phyloP scores from a whole-genome alignment of 2,329 filamentous ascomycete species.

The Capronia americana region DNA sequence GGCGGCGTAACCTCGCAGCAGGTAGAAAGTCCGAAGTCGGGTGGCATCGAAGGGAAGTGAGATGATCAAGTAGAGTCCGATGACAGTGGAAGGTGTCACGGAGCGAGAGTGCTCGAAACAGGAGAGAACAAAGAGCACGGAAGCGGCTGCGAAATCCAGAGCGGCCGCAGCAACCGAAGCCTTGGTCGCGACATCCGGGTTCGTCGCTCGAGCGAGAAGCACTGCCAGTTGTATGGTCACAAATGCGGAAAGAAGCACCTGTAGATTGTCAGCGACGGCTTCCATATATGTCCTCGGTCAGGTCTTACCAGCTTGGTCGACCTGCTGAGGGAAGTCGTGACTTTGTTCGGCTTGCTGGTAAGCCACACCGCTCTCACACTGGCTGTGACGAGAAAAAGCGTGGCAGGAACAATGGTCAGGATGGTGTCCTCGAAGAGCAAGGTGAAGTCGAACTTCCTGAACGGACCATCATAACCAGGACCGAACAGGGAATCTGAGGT shows the following conservation, averaged over 20 bases:
- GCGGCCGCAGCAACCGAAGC: slow-evolving; percentile 31
- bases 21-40: slow-evolving; percentile 48
- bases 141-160: slow-evolving; percentile 37
- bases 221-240: slow-evolving; percentile 48
- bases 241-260: slow-evolving; percentile 39
- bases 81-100: slow-evolving; percentile 43
- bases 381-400: slow-evolving; percentile 46
- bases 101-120: slow-evolving; percentile 42
- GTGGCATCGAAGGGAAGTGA: slow-evolving; percentile 52
- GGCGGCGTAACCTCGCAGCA: slow-evolving; percentile 15
- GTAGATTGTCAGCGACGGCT: slow-evolving; percentile 9
- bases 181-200: slow-evolving; percentile 29
- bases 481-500: slow-evolving; percentile 33
- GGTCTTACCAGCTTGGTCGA: slow-evolving; percentile 35
- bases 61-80: slow-evolving; percentile 51
- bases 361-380: slow-evolving; percentile 48
- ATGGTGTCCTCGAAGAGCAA: slow-evolving; percentile 55
- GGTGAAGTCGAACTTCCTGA: slow-evolving; percentile 51
- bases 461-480: slow-evolving; percentile 28
- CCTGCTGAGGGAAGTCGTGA: slow-evolving; percentile 31
- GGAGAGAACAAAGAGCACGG: slow-evolving; percentile 38
- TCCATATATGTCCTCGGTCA: slow-evolving; percentile 7
- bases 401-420: slow-evolving; percentile 47
- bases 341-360: slow-evolving; percentile 38
- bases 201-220: slow-evolving; percentile 42